Evolutionary conservation across 176 grass and related monocot species (phyloP).

Genomic region (Zea mays): Zm-B73-REFERENCE-NAM-5.0 NC_050096.1:240318001-240318500

Average conservation of each 20-base stretch:
- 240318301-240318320: constrained; percentile 3
- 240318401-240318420: too few relatives aligned
- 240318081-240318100: constrained; percentile 28
- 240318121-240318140: constrained; percentile 20
- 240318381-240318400: too few relatives aligned
- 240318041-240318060: constrained; percentile 14
- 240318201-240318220: constrained; percentile 20
- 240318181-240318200: background rate
- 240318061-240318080: constrained; percentile 1
- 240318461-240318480: too few relatives aligned
- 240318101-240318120: background rate
- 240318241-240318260: background rate
- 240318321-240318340: too few relatives aligned
- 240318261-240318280: background rate
- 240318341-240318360: too few relatives aligned
- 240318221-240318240: background rate
- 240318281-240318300: constrained; percentile 7
- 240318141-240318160: background rate
- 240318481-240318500: too few relatives aligned
- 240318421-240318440: too few relatives aligned
- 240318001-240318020: constrained; percentile 24
- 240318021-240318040: constrained; percentile 11
- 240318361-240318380: too few relatives aligned
- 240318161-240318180: background rate
- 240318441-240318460: too few relatives aligned